These are phyloP conservation scores for Plasmodium sp. DNA, from an alignment of 169 alveolate species.

Conservation along the genomic window DNA sequence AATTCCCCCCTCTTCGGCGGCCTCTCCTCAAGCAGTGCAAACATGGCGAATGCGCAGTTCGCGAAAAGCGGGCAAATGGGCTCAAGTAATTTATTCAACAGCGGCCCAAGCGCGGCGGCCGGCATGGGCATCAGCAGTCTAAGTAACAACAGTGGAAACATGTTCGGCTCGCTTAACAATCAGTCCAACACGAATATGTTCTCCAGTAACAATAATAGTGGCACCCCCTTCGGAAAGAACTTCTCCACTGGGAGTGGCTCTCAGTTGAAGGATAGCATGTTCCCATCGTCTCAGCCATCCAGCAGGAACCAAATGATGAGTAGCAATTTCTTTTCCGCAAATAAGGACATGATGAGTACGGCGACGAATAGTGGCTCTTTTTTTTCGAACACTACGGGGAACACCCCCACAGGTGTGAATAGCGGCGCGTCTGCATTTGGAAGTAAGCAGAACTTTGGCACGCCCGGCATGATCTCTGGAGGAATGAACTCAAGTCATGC, in stretches of 20 bases:
- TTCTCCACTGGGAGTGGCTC: background rate
- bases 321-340: conserved; percentile 10
- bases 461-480: background rate
- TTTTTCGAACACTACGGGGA: background rate
- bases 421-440: background rate
- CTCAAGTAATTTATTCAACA: background rate
- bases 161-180: background rate
- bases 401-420: background rate
- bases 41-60: background rate
- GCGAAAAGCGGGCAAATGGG: background rate
- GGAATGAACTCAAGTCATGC: background rate
- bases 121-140: background rate
- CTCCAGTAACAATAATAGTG: conserved; percentile 5
- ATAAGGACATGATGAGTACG: background rate
- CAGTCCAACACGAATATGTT: background rate
- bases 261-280: background rate
- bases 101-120: background rate
- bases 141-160: conserved; percentile 1
- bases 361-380: background rate
- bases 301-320: conserved; percentile 10
- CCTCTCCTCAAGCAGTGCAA: conserved; percentile 15
- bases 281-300: background rate
- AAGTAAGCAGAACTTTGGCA: background rate
- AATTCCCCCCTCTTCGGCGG: background rate
- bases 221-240: background rate